These are phyloP conservation scores for Saccharomyces eubayanus DNA, from an alignment of 805 yeast species.

Conservation along the genomic window DNA sequence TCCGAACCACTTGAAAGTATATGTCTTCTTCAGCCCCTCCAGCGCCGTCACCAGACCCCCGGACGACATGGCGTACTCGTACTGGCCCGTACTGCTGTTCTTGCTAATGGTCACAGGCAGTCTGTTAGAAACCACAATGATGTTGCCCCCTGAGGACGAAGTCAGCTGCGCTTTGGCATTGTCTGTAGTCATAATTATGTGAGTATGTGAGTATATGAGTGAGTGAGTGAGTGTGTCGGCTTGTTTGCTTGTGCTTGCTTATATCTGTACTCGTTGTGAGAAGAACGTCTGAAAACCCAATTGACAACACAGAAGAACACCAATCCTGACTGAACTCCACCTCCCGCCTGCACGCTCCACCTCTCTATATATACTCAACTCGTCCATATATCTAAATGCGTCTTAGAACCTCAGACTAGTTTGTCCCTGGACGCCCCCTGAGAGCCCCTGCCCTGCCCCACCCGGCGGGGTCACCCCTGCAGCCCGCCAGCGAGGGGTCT, in stretches of 20 bases:
- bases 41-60: slow-evolving; percentile 96
- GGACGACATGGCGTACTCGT: slow-evolving; percentile 84
- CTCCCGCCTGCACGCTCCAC: neutral
- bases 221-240: neutral
- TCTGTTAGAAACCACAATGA: slow-evolving; percentile 87
- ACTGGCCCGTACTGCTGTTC: slow-evolving; percentile 46
- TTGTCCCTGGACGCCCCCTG: neutral
- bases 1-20: slow-evolving; percentile 93
- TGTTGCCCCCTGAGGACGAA: slow-evolving; percentile 42
- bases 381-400: neutral
- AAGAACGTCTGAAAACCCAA: neutral
- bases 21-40: slow-evolving; percentile 77
- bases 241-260: neutral
- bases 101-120: slow-evolving; percentile 87
- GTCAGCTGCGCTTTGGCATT: neutral
- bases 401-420: neutral
- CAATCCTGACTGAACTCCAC: neutral
- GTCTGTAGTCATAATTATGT: neutral
- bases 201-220: neutral
- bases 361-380: neutral
- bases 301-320: neutral
- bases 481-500: neutral
- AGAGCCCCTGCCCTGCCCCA: neutral
- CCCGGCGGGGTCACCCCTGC: neutral
- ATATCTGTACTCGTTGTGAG: neutral